These are phyloP conservation scores for Alternaria gansuensis DNA, from an alignment of 2,329 filamentous ascomycete species.

Conservation along the genomic window DNA sequence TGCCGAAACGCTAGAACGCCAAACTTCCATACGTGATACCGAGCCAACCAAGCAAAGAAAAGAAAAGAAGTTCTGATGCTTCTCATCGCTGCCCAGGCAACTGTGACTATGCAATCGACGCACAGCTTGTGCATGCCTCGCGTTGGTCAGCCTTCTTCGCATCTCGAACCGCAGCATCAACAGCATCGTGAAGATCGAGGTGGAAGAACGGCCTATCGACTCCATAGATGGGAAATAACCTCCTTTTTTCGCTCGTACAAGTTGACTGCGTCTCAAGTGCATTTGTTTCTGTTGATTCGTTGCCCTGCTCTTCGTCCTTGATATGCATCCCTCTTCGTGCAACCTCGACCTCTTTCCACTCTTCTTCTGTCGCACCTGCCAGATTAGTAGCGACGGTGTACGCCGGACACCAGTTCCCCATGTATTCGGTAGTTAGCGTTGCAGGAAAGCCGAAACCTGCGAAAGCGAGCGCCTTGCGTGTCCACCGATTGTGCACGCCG, in stretches of 20 bases:
- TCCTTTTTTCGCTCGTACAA: not conserved
- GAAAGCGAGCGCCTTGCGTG: slow-evolving; percentile 63
- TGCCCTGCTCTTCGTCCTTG: slow-evolving; percentile 23
- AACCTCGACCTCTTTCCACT: slow-evolving; percentile 20
- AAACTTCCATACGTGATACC: too few relatives aligned
- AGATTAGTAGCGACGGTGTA: slow-evolving; percentile 34
- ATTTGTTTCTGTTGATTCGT: not conserved
- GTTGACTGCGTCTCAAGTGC: not conserved
- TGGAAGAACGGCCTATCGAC: slow-evolving; percentile 44
- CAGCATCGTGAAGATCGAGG: slow-evolving; percentile 42
- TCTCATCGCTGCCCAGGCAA: not conserved
- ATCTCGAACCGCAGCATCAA: slow-evolving; percentile 39
- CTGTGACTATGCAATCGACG: not conserved
- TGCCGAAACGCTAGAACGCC: not conserved
- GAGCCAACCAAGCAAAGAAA: too few relatives aligned
- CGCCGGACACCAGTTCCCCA: slow-evolving; percentile 36
- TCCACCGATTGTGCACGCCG: slow-evolving; percentile 64
- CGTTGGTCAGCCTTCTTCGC: slow-evolving; percentile 29
- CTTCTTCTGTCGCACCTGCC: slow-evolving; percentile 30
- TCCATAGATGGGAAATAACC: slow-evolving; percentile 27
- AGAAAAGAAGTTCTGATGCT: not conserved
- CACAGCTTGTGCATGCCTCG: slow-evolving; percentile 7
- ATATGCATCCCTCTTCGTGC: slow-evolving; percentile 6
- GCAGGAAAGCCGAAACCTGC: slow-evolving; percentile 63
- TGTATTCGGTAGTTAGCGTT: slow-evolving; percentile 3